phyloP scores from a whole-genome alignment of 305 asterid genomes.

The Coffea humblotiana region DNA sequence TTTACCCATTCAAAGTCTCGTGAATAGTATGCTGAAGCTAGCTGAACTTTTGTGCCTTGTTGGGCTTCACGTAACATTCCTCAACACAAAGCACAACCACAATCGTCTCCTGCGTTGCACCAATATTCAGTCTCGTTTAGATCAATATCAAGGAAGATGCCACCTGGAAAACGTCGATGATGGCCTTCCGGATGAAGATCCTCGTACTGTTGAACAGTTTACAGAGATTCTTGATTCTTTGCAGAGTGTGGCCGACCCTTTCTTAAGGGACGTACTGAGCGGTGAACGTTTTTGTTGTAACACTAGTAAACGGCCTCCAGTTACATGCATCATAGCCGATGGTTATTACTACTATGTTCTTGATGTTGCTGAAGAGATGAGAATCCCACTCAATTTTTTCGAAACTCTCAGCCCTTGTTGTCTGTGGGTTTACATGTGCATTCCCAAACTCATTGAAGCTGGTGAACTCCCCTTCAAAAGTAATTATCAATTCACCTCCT shows the following conservation, averaged over 20 bases:
- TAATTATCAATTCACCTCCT: not conserved
- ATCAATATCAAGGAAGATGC: constrained; percentile 42
- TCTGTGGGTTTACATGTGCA: constrained; percentile 31
- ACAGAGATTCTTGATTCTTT: constrained; percentile 32
- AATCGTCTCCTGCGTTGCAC: constrained; percentile 54
- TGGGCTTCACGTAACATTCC: constrained; percentile 48
- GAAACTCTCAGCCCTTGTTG: constrained; percentile 28
- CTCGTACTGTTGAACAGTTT: constrained; percentile 50
- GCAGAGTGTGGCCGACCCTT: constrained; percentile 18
- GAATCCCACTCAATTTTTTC: constrained; percentile 29
- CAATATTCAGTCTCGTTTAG: constrained; percentile 36
- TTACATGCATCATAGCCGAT: constrained; percentile 39
- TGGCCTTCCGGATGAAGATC: constrained; percentile 66
- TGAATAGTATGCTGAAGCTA: constrained; percentile 61
- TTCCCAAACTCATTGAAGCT: constrained; percentile 33
- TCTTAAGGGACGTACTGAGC: constrained; percentile 24
- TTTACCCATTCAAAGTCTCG: constrained; percentile 57
- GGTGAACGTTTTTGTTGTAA: not conserved
- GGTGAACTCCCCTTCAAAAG: constrained; percentile 40
- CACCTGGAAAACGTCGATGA: constrained; percentile 50
- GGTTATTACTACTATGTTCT: constrained; percentile 26
- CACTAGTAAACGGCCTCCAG: constrained; percentile 1
- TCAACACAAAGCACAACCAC: constrained; percentile 48
- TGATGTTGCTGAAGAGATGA: constrained; percentile 33
- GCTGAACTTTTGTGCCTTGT: constrained; percentile 64